Evolutionary conservation across 2,329 filamentous ascomycete genomes (phyloP).

Genomic region (Dactylellina parvicollis): DNA sequence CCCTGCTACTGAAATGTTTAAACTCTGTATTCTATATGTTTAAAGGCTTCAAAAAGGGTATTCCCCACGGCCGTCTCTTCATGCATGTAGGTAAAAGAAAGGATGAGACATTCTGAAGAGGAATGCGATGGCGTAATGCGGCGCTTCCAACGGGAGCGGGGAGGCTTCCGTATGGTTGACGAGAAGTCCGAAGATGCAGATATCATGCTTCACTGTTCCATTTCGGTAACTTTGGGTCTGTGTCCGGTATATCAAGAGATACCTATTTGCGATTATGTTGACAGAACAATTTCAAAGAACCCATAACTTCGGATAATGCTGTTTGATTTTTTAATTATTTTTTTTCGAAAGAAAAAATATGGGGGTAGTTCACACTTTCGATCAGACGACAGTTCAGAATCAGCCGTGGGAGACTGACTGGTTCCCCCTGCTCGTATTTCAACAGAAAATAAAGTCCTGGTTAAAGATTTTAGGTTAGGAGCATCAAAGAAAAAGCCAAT

Average conservation of each 20-base stretch:
- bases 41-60: neutral
- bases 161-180: conserved; percentile 51
- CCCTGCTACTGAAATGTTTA: conserved; percentile 21
- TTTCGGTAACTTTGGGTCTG: neutral
- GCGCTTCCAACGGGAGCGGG: conserved; percentile 52
- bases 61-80: conserved; percentile 40
- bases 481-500: conserved; percentile 25
- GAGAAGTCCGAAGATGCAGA: conserved; percentile 33
- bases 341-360: conserved; percentile 11
- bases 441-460: conserved; percentile 27
- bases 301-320: conserved; percentile 15
- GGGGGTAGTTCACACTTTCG: conserved; percentile 17
- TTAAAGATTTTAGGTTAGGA: conserved; percentile 33
- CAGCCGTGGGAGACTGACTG: conserved; percentile 42
- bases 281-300: conserved; percentile 37
- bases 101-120: conserved; percentile 52
- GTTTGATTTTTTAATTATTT: neutral
- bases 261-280: conserved; percentile 49
- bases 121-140: conserved; percentile 54
- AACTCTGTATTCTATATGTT: conserved; percentile 6
- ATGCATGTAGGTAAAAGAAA: conserved; percentile 22
- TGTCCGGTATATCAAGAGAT: conserved; percentile 16
- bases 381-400: conserved; percentile 36
- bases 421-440: conserved; percentile 28
- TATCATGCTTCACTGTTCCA: conserved; percentile 19